phyloP scores from a whole-genome alignment of 352 stramenopile species.

The Phytophthora boehmeriae region DNA sequence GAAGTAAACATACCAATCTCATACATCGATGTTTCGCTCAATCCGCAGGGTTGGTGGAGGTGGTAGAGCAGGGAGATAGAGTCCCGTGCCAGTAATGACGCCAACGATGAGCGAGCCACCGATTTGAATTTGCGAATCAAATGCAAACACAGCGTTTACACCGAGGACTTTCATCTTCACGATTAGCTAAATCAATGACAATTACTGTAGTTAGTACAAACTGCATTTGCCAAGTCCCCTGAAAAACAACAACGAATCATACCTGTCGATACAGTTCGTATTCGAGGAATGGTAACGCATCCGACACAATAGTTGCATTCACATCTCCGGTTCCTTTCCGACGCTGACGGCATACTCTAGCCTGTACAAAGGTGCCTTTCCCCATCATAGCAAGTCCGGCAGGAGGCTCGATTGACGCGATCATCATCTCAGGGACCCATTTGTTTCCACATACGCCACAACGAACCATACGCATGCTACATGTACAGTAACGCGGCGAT shows the following conservation, averaged over 20 bases:
- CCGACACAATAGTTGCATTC: constrained; percentile 96
- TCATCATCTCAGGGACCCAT: constrained; percentile 97
- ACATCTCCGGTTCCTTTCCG: constrained; percentile 93
- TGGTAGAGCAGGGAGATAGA: constrained; percentile 95
- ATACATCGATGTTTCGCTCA: constrained; percentile 93
- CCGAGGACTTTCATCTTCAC: constrained; percentile 94
- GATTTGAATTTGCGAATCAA: constrained; percentile 93
- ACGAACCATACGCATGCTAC: constrained; percentile 96
- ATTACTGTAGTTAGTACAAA: background rate
- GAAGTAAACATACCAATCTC: constrained; percentile 7
- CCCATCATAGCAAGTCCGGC: constrained; percentile 87
- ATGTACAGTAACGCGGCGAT: background rate
- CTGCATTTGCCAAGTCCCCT: too few relatives aligned
- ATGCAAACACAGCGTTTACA: constrained; percentile 96
- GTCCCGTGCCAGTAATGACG: constrained; percentile 91
- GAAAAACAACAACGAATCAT: background rate
- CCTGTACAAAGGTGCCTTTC: constrained; percentile 95
- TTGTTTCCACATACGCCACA: constrained; percentile 97
- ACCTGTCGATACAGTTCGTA: constrained; percentile 98
- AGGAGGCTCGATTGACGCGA: constrained; percentile 89
- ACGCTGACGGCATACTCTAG: constrained; percentile 93
- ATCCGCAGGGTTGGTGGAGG: constrained; percentile 93
- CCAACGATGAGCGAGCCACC: constrained; percentile 89
- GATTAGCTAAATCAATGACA: constrained; percentile 54
- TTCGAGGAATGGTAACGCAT: constrained; percentile 98